A percentile compares a stretch with the other conserved stretches of the same genome.
Evolutionary conservation across 2,329 filamentous ascomycete genomes (phyloP).

Genomic region (Arthrobotrys conoides): DNA sequence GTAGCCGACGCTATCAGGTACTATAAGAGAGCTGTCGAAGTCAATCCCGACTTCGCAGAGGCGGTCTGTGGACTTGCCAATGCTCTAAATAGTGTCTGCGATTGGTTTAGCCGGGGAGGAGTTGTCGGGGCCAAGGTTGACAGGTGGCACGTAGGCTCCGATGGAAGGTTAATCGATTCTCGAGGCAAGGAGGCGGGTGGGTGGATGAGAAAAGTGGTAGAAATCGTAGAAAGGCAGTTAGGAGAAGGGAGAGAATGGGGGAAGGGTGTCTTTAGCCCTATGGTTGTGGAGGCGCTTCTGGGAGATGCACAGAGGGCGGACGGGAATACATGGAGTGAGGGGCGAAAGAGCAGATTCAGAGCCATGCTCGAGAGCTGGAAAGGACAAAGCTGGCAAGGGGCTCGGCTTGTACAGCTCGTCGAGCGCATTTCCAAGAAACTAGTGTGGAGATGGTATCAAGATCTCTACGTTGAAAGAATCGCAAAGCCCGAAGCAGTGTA

Average conservation of each 20-base stretch:
- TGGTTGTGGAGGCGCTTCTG: slow-evolving; percentile 71
- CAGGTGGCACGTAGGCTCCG: slow-evolving; percentile 91
- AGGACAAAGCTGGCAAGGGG: slow-evolving; percentile 87
- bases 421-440: slow-evolving; percentile 85
- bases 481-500: slow-evolving; percentile 75
- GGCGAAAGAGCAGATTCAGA: slow-evolving; percentile 65
- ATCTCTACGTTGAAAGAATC: slow-evolving; percentile 77
- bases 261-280: slow-evolving; percentile 75
- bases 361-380: slow-evolving; percentile 74
- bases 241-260: slow-evolving; percentile 90
- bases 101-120: slow-evolving; percentile 91
- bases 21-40: slow-evolving; percentile 87
- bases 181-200: slow-evolving; percentile 77
- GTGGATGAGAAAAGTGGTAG: slow-evolving; percentile 89
- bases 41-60: slow-evolving; percentile 97
- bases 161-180: slow-evolving; percentile 85
- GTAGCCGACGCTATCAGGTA: slow-evolving; percentile 93
- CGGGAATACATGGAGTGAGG: slow-evolving; percentile 65
- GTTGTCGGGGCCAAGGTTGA: slow-evolving; percentile 82
- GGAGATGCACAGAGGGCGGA: slow-evolving; percentile 69
- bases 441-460: slow-evolving; percentile 88
- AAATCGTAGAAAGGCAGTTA: slow-evolving; percentile 90
- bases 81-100: slow-evolving; percentile 94
- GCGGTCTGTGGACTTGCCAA: slow-evolving; percentile 96
- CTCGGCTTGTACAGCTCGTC: slow-evolving; percentile 83